Base-by-base conservation (phyloP, 2,329 filamentous ascomycete genomes). In the Graphilbum sp. region DNA sequence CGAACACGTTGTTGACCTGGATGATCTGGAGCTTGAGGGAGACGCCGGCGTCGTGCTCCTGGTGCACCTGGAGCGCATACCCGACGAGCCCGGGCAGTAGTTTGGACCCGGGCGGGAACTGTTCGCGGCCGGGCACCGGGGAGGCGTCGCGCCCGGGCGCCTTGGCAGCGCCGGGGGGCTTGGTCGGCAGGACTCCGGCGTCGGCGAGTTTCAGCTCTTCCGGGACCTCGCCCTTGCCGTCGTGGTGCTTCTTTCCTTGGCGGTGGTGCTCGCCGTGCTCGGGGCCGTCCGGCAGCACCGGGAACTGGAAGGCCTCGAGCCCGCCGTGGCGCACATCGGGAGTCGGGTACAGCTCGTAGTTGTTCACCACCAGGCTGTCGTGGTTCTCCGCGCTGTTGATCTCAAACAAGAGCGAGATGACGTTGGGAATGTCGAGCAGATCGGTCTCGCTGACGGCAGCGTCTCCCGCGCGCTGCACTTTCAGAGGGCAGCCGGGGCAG, bases 301-400 rank as follows among this genome's bases (percentile, higher is more conserved):
- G 55, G 25, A 63, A 48, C 39, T 72, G 62, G 12, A 55, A 47
- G 11, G 69, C 69, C 6, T 52, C 55, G 29, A 74, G 57, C 9
- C 55, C 54, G 35, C 55, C 54, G 45, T 51, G 52, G 51, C 62
- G 59, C 1, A 64, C 59, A 49, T 68, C 57, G 45, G 68, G 53
- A 37, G 61, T 55, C 15, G 70, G 69, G 46, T 75, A 80, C 16
- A 80, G 58, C 47, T 72, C 66, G 43, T 68, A 66, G 41, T 66
- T 70, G 53, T 79, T 79, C 41, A 79, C 48, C 29, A 70, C 50
- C 20, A 81, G 58, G 32, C 57, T 59, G 43, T 67, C 62, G 41
- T 51, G 49, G 35, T 57, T 58, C 31, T 53, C 45, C 23, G 57
- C 54, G 42, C 63, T 56, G 15, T 69, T 61, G 43, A 79, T 52